Evolutionary conservation across 176 grass and related monocot genomes (phyloP), one percentile per base, ranked within the genome.

Genomic region (Carex scoparia): DNA sequence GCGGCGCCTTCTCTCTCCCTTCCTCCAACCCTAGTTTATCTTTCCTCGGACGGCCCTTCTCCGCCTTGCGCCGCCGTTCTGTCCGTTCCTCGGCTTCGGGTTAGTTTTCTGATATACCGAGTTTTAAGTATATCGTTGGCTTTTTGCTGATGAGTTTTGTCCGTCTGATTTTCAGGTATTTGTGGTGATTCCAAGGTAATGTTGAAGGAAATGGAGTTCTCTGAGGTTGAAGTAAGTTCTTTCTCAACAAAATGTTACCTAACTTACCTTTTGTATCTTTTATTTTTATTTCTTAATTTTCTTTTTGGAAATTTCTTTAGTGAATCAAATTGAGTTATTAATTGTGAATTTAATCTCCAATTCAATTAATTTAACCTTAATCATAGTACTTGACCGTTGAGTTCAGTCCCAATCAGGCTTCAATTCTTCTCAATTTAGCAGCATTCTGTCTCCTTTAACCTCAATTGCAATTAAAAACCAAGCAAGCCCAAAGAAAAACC

Each of bases 181-280:
- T 65, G 38, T 30, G 61, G 84, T 30, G 87, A 76, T 49, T 88
- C 88, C n/a, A 95, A 85, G 81, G 84, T 92, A 66, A 57, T 92
- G 78, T 81, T 94, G 84, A 99, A 95, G 93, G 93, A 79, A 32
- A 91, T 95, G 96, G 93, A 95, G 56, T 99, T 91, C 91, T 60
- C 88, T 12, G 93, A 99, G 40, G 90, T 99, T 70, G 96, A 99
- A 83, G 93, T 95, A 89, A 90, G 86, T 64, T 61, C 4, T 30
- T 31, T 61, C 3, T 3, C 56, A 38, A 59, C 33, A 69, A 44
- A 19, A 18, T 82, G 7, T 18, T 70, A 8, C n/a, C n/a, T n/a
- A n/a, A n/a, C n/a, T n/a, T n/a, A n/a, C 7, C 38, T 91, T 49
- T 81, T 28, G 4, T 63, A 30, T 54, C 46, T 55, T 15, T 51